Evolutionary conservation across 2,329 filamentous ascomycete genomes (phyloP), one percentile per base, ranked within the genome.

Genomic region (Trichophaea hybrida): DNA sequence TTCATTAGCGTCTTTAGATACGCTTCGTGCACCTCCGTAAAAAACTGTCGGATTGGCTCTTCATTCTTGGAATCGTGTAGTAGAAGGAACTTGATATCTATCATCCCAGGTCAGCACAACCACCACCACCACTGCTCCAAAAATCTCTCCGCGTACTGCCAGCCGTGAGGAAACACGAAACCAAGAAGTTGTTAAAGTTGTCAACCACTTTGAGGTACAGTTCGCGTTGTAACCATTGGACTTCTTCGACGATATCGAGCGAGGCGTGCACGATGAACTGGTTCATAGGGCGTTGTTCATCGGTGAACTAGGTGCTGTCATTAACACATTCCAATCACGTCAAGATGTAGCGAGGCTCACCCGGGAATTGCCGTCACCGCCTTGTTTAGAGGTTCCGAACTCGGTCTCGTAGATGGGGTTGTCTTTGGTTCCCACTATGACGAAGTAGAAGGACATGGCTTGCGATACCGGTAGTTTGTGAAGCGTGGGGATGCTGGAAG

Each of bases 1-100:
- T 83, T 97, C 93, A 98, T 97, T 60, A 90, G 83, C 10, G 90
- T 87, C 78, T 98, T 98, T 65, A 95, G 81, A 84, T 91, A 98
- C 67, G 84, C 88, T 74, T 98, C 93, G 74, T 96, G 97, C 10
- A 96, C 86, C 71, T 98, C 93, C 13, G 80, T 78, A 75, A 98
- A 95, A 75, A 97, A 98, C 73, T 88, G 88, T 71, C 88, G 83
- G 68, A 97, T 86, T 4, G 93, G 91, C 75, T 98, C 93, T 74
- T 98, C 93, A 4, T 91, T 94, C 71, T 91, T 75, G 15, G 91
- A 90, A 69, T 94, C 86, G 72, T 96, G 93, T 2, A 98, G 82
- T 12, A 98, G 82, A 58, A 98, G 81, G 75, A 98, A 97, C 66
- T 95, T 91, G 68, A 89, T 84, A 73, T 94, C 72, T 74, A 57